These are phyloP conservation scores for Pseudogymnoascus sp. DNA, from an alignment of 2,329 filamentous ascomycete genomes.

Conservation along the genomic window DNA sequence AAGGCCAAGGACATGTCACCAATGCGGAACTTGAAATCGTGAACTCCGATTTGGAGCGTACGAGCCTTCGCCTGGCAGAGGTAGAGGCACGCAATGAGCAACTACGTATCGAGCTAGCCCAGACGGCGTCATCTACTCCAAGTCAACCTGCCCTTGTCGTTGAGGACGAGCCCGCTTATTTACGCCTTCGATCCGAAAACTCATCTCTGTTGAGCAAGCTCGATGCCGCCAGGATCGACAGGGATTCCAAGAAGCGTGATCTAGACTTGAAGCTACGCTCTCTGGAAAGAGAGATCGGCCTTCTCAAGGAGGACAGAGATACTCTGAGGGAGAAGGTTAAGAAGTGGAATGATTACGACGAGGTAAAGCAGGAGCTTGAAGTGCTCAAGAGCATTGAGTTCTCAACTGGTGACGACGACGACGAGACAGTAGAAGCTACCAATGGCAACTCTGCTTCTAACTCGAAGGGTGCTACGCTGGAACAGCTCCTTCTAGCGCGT, in stretches of 20 bases:
- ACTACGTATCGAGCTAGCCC: conserved; percentile 79
- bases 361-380: conserved; percentile 91
- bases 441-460: conserved; percentile 46
- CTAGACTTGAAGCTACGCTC: conserved; percentile 67
- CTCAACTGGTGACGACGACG: conserved; percentile 78
- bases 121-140: conserved; percentile 68
- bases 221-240: conserved; percentile 75
- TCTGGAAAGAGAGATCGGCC: conserved; percentile 69
- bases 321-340: conserved; percentile 71
- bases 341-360: conserved; percentile 90
- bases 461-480: conserved; percentile 69
- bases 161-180: conserved; percentile 83
- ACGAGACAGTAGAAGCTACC: conserved; percentile 34
- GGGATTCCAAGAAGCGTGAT: conserved; percentile 69
- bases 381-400: conserved; percentile 98
- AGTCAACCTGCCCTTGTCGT: conserved; percentile 53
- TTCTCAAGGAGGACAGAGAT: conserved; percentile 74
- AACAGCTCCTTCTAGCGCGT: conserved; percentile 81
- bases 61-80: conserved; percentile 77
- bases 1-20: conserved; percentile 58
- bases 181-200: conserved; percentile 87
- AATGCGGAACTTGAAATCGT: conserved; percentile 92
- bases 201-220: conserved; percentile 83
- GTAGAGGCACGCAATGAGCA: conserved; percentile 93
- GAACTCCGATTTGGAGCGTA: conserved; percentile 82